Percentiles rank a stretch among this genome's conserved stretches.
Evolutionary conservation across 371 early-diverging fungal species (phyloP).

Genomic region (Haplosporangium sp.): DNA sequence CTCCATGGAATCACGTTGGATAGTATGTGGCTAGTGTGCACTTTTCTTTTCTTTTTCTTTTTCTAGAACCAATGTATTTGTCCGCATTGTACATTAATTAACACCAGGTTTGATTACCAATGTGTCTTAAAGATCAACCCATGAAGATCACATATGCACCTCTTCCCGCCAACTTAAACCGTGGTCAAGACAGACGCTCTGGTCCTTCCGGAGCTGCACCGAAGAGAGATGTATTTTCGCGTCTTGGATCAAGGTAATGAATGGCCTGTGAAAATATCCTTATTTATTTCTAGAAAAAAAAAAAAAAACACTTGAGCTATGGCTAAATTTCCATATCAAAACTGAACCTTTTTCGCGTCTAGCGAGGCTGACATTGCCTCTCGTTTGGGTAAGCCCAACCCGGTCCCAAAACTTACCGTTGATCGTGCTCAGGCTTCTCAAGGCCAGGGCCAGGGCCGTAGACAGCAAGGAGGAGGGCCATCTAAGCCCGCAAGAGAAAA

Average conservation of each 20-base stretch:
- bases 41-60: neutral
- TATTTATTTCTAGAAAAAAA: neutral
- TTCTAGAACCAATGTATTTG: too few relatives aligned
- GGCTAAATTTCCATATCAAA: neutral
- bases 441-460: constrained; percentile 18
- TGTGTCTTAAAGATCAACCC: constrained; percentile 26
- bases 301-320: neutral
- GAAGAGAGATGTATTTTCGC: constrained; percentile 51
- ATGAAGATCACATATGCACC: constrained; percentile 53
- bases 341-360: too few relatives aligned
- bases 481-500: constrained; percentile 19
- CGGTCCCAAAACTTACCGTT: constrained; percentile 16
- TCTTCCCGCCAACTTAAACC: constrained; percentile 23
- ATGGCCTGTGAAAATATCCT: neutral
- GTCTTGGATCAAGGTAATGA: constrained; percentile 49
- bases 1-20: constrained; percentile 72
- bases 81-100: neutral
- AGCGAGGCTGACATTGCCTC: constrained; percentile 53
- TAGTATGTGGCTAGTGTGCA: constrained; percentile 56
- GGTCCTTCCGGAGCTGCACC: constrained; percentile 12
- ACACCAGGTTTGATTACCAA: neutral
- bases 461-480: constrained; percentile 13
- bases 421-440: constrained; percentile 5
- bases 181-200: constrained; percentile 16
- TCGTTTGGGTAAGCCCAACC: constrained; percentile 40